phyloP scores from a whole-genome alignment of 2,329 filamentous ascomycete species.

The Apiospora arundinis region DNA sequence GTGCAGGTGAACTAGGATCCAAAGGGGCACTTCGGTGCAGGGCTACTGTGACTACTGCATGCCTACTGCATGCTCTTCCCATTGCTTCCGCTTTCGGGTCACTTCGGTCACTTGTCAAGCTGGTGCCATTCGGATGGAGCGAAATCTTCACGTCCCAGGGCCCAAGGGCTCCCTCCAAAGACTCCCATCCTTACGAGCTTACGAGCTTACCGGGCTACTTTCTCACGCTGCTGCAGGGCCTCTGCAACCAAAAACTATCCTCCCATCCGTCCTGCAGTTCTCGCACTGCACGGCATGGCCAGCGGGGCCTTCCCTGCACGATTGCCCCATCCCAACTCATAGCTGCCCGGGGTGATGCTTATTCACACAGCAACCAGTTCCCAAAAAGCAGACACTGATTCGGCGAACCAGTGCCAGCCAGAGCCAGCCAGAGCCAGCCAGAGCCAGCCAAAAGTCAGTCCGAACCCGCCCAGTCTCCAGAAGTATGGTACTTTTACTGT shows the following conservation, averaged over 20 bases:
- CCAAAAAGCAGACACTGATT: slow-evolving; percentile 8
- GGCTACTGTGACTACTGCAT: slow-evolving; percentile 12
- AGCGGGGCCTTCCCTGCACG: slow-evolving; percentile 6
- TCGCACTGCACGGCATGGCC: slow-evolving; percentile 16
- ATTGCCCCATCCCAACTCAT: not conserved
- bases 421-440: not conserved
- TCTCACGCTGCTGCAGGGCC: slow-evolving; percentile 12
- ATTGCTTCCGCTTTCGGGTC: slow-evolving; percentile 6
- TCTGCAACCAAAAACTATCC: not conserved
- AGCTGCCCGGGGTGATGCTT: slow-evolving; percentile 15
- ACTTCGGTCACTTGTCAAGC: slow-evolving; percentile 2
- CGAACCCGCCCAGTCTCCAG: slow-evolving; percentile 11
- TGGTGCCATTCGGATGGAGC: slow-evolving; percentile 6
- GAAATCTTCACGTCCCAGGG: not conserved
- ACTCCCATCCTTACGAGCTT: not conserved
- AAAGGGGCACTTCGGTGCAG: not conserved
- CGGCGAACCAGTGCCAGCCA: slow-evolving; percentile 1
- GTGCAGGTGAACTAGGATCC: not conserved
- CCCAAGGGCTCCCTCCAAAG: not conserved
- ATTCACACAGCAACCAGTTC: slow-evolving; percentile 19
- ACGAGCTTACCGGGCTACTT: not conserved
- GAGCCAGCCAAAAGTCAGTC: not conserved
- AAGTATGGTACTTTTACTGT: slow-evolving; percentile 13
- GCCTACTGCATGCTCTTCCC: slow-evolving; percentile 8
- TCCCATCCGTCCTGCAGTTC: not conserved